Base-by-base conservation (phyloP, 495 filamentous ascomycete species). In the Podospora pseudoanserina region DNA sequence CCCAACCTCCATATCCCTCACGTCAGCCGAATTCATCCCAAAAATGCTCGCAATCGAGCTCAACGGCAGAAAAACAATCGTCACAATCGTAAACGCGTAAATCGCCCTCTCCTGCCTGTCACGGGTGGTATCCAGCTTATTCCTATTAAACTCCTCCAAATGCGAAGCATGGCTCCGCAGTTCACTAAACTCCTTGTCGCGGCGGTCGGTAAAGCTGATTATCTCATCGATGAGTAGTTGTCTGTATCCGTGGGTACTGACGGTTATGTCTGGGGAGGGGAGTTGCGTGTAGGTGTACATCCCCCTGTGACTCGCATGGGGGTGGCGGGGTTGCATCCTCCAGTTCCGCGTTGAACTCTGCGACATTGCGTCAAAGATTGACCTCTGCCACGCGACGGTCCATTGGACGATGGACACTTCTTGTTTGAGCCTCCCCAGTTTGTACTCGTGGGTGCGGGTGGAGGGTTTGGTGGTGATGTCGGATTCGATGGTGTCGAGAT, bases 41-140 rank as follows among this genome's bases (percentile, higher is more conserved):
- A 88, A 89, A 2, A 89, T 78, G 44, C 82, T 84, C 2, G 87
- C 87, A 72, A 89, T 86, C 75, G 88, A 87, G 9, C 82, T 85
- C 0, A 89, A 77, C 2, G 87, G 87, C 5, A 89, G 75, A 76
- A 89, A 89, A 34, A 89, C 83, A 57, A 89, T 82, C 1, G 85
- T 88, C 71, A 89, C 87, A 16, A 87, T 84, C 23, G 87, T 89
- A 69, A 90, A 89, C 9, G 56, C 83, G 69, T 84, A 86, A 39
- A 87, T 78, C 16, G 82, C 79, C 20, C 80, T 77, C 56, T 86
- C 81, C 74, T 83, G 80, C 27, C 75, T 73, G 70, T 82, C 79
- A 61, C 80, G 80, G 62, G 74, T 81, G 23, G 68, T 69, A 61
- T 79, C 73, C 30, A 81, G 77, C 34, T 74, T 76, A 66, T 78